Conservation (phyloP, 495 filamentous ascomycete species). For the Tetracladium setigerum region DNA sequence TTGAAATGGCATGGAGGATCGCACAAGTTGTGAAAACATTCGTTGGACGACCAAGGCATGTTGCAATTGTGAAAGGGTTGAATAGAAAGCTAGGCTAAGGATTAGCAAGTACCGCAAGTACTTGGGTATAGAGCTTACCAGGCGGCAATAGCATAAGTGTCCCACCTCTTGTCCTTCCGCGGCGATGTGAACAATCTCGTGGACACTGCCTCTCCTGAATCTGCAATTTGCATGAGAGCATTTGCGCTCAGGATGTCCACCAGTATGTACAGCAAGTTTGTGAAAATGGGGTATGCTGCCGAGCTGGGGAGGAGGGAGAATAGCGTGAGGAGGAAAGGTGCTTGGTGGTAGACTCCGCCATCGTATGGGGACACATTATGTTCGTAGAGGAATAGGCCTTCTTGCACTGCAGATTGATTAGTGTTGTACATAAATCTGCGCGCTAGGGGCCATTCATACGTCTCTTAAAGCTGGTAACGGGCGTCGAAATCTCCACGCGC, state of each 20-base stretch:
- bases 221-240: slow-evolving; percentile 75
- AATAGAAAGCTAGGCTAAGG: slow-evolving; percentile 63
- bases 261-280: slow-evolving; percentile 70
- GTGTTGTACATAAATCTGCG: not conserved
- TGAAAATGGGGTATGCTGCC: slow-evolving; percentile 56
- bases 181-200: slow-evolving; percentile 69
- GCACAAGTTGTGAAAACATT: slow-evolving; percentile 86
- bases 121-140: slow-evolving; percentile 42
- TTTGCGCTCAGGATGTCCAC: slow-evolving; percentile 78
- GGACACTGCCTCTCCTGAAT: slow-evolving; percentile 67
- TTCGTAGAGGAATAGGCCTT: slow-evolving; percentile 91
- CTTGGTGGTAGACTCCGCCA: slow-evolving; percentile 96
- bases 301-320: slow-evolving; percentile 78
- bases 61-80: slow-evolving; percentile 90
- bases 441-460: slow-evolving; percentile 41
- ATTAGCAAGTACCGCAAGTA: not conserved
- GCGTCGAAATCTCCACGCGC: slow-evolving; percentile 93
- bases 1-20: slow-evolving; percentile 75
- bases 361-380: slow-evolving; percentile 97
- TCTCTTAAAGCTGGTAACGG: slow-evolving; percentile 96
- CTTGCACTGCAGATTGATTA: slow-evolving; percentile 61
- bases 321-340: slow-evolving; percentile 82
- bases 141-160: slow-evolving; percentile 68
- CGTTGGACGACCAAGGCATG: slow-evolving; percentile 87
- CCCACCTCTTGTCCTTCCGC: slow-evolving; percentile 71